Evolutionary conservation across 345 rosid species (phyloP).

Genomic region (Hirschfeldia incana): DNA sequence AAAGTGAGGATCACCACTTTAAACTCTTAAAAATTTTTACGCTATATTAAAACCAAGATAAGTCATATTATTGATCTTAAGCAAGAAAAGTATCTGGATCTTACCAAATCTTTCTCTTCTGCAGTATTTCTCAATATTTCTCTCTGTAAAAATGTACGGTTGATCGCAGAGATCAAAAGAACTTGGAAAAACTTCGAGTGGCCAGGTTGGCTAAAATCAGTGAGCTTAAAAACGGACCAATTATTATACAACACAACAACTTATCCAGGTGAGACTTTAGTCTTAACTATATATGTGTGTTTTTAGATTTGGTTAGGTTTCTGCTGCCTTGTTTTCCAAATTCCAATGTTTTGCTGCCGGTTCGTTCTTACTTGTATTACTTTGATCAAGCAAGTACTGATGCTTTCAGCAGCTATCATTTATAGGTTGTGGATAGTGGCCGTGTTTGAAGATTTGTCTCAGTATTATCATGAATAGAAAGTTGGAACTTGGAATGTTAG

Average conservation of each 20-base stretch:
- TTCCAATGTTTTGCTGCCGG: not conserved
- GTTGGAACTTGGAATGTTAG: not conserved
- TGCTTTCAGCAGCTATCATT: not conserved
- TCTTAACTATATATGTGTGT: not conserved
- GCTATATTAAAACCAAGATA: too few relatives aligned
- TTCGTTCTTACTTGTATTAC: not conserved
- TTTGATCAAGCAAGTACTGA: constrained; percentile 2
- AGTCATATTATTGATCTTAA: too few relatives aligned
- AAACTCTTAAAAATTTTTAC: too few relatives aligned
- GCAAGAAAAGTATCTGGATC: too few relatives aligned
- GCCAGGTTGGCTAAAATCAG: constrained; percentile 87
- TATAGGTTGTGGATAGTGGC: not conserved
- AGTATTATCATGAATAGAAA: not conserved
- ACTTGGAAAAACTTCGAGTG: constrained; percentile 74
- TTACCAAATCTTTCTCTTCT: not conserved
- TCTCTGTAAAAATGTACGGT: constrained; percentile 40
- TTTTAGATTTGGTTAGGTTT: not conserved
- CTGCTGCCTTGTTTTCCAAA: not conserved
- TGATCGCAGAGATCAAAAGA: constrained; percentile 80
- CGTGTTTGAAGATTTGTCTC: not conserved
- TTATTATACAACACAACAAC: constrained; percentile 84
- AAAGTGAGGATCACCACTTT: too few relatives aligned
- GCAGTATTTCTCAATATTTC: not conserved
- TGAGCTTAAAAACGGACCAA: constrained; percentile 94
- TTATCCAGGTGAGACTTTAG: constrained; percentile 66